Evolutionary conservation across 176 grass and related monocot genomes (phyloP).

Genomic region (Musa schizocarpa): DNA sequence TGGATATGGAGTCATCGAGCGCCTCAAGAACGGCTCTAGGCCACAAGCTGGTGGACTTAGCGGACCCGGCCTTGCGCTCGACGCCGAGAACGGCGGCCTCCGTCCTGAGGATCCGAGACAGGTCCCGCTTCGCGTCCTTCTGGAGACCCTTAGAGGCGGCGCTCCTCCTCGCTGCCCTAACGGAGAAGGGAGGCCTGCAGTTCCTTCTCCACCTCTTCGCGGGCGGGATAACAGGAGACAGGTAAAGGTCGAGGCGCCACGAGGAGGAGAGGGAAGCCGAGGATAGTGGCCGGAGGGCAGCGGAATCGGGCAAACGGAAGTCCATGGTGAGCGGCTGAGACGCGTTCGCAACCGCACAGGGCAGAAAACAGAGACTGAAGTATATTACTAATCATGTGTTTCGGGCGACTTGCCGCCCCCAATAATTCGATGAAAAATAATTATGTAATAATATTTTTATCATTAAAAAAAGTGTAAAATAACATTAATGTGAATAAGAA

Average conservation of each 20-base stretch:
- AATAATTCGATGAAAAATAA: too few relatives aligned
- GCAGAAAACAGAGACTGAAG: too few relatives aligned
- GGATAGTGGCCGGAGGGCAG: not conserved
- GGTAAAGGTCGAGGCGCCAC: too few relatives aligned
- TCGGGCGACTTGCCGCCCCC: too few relatives aligned
- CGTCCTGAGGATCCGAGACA: conserved; percentile 58
- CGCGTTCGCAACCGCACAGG: not conserved
- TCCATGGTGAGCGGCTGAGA: not conserved
- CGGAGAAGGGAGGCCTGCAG: not conserved
- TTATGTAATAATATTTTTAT: too few relatives aligned
- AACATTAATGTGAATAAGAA: too few relatives aligned
- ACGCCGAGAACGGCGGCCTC: conserved; percentile 58
- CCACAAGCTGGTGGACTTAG: conserved; percentile 44
- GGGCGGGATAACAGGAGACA: not conserved
- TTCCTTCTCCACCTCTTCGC: not conserved
- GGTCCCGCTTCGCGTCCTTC: conserved; percentile 25
- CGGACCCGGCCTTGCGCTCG: conserved; percentile 41
- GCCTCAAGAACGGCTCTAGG: conserved; percentile 74
- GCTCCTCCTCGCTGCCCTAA: conserved; percentile 10
- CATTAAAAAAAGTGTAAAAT: too few relatives aligned
- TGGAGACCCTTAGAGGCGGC: not conserved
- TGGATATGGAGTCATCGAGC: conserved; percentile 49
- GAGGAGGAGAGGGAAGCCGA: not conserved
- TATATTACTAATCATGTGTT: too few relatives aligned
- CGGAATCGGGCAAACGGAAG: not conserved